Percentiles rank a stretch among this genome's conserved stretches.
Evolutionary conservation across 2,329 filamentous ascomycete genomes (phyloP).

Genomic region (Fusarium buxicola): DNA sequence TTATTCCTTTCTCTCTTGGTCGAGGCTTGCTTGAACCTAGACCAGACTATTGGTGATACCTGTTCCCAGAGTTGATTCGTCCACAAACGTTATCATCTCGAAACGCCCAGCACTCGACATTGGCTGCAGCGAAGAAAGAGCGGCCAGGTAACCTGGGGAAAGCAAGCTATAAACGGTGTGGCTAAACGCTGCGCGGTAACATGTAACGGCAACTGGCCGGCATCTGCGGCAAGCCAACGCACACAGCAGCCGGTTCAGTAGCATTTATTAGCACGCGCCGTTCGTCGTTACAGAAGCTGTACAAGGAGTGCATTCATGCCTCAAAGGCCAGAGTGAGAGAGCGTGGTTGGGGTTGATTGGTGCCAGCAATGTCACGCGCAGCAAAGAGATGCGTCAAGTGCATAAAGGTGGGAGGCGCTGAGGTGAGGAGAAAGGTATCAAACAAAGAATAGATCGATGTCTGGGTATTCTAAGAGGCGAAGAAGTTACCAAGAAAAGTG

Average conservation of each 20-base stretch:
- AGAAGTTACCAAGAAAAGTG: background rate
- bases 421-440: background rate
- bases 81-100: background rate
- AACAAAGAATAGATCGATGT: background rate
- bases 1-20: too few relatives aligned
- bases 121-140: background rate
- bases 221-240: background rate
- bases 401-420: constrained; percentile 7
- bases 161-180: too few relatives aligned
- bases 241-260: background rate
- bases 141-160: too few relatives aligned
- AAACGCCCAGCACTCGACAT: background rate
- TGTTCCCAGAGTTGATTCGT: background rate
- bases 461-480: background rate
- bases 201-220: background rate
- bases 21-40: too few relatives aligned
- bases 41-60: background rate
- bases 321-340: background rate
- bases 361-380: constrained; percentile 15
- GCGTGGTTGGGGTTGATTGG: constrained; percentile 36
- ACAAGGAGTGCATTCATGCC: constrained; percentile 1
- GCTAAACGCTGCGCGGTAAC: background rate
- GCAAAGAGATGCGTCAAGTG: constrained; percentile 9
- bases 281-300: background rate
- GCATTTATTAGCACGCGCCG: constrained; percentile 1